These are phyloP conservation scores for Eremothecium cymbalariae DNA, from an alignment of 1,139 yeast species.

Conservation along the genomic window DNA sequence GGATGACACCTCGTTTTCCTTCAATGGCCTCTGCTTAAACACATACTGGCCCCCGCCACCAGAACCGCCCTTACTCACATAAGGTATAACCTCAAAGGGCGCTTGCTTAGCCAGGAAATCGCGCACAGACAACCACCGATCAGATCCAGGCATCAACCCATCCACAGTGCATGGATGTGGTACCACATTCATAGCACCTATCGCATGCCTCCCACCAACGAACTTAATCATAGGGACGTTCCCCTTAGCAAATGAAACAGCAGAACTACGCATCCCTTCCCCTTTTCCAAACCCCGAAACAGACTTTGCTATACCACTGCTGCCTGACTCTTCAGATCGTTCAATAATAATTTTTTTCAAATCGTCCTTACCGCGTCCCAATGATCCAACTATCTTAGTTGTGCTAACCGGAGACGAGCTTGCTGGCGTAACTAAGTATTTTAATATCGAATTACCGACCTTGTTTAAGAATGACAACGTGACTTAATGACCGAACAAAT, in stretches of 20 bases:
- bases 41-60: slow-evolving; percentile 41
- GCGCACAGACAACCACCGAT: slow-evolving; percentile 20
- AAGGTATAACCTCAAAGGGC: slow-evolving; percentile 33
- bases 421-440: background rate
- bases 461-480: slow-evolving; percentile 1
- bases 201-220: slow-evolving; percentile 42
- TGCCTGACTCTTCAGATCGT: too few species aligned
- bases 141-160: slow-evolving; percentile 38
- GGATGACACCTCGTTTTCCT: slow-evolving; percentile 37
- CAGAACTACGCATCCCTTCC: slow-evolving; percentile 31
- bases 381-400: background rate
- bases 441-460: background rate
- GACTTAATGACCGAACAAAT: slow-evolving; percentile 1
- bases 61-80: slow-evolving; percentile 17
- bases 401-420: background rate
- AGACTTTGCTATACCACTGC: too few species aligned
- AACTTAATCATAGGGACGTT: slow-evolving; percentile 54
- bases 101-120: slow-evolving; percentile 26
- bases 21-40: slow-evolving; percentile 26
- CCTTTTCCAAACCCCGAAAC: too few species aligned
- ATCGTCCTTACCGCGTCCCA: background rate
- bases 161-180: slow-evolving; percentile 43
- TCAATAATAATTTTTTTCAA: background rate
- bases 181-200: slow-evolving; percentile 24
- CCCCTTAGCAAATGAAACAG: slow-evolving; percentile 28